Conservation (phyloP, 495 filamentous ascomycete species). For the Penicillium tannophilum region DNA sequence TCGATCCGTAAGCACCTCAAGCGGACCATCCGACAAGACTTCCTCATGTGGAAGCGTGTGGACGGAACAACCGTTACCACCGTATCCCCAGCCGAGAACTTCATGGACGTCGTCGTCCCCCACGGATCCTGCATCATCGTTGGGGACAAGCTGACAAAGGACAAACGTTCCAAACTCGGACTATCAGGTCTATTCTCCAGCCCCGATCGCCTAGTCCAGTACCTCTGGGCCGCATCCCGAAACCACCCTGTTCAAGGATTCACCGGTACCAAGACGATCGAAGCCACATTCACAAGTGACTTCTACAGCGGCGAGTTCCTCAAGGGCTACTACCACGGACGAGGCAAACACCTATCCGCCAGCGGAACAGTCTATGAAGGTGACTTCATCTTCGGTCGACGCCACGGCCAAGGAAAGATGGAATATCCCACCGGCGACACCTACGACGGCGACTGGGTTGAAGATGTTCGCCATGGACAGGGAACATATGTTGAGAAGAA, state of each 20-base stretch:
- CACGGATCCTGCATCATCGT: conserved; percentile 50
- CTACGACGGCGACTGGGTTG: conserved; percentile 62
- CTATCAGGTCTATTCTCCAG: conserved; percentile 45
- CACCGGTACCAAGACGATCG: conserved; percentile 45
- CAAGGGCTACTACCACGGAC: conserved; percentile 55
- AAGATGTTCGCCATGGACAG: conserved; percentile 58
- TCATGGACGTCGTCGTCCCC: conserved; percentile 37
- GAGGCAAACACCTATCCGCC: conserved; percentile 54
- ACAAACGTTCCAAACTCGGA: conserved; percentile 41
- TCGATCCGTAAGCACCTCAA: conserved; percentile 44
- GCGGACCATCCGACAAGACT: conserved; percentile 42
- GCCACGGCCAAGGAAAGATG: conserved; percentile 59
- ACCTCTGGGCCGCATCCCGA: conserved; percentile 48
- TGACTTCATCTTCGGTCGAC: conserved; percentile 52
- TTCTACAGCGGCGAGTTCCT: conserved; percentile 51
- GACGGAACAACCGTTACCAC: conserved; percentile 43
- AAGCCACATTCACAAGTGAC: conserved; percentile 48
- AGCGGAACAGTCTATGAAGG: conserved; percentile 59
- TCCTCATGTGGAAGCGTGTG: conserved; percentile 49
- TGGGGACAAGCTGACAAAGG: conserved; percentile 45
- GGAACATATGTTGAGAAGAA: conserved; percentile 59
- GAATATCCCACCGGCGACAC: conserved; percentile 63
- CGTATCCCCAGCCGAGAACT: conserved; percentile 43
- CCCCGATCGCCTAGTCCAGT: conserved; percentile 47
- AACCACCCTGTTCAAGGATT: conserved; percentile 49